Evolutionary conservation across 1,139 yeast species (phyloP).

Genomic region (Protomyces macrosporus): DNA sequence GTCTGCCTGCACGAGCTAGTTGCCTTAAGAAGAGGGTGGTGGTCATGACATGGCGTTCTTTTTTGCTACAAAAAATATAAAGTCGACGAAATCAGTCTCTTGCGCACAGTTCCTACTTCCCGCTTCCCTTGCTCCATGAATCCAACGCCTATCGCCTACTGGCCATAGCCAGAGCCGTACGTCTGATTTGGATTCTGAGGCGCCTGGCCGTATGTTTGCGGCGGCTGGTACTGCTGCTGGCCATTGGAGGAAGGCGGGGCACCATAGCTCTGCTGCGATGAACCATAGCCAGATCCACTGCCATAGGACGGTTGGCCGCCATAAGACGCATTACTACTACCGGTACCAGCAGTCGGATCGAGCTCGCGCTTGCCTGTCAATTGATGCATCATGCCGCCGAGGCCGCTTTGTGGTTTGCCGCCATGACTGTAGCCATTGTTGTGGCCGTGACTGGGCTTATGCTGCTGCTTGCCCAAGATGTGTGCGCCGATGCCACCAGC

Average conservation of each 20-base stretch:
- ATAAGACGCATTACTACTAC: not conserved
- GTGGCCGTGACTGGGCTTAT: not conserved
- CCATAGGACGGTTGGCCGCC: not conserved
- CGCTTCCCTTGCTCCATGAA: no score
- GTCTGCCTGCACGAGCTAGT: no score
- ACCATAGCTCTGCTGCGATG: not conserved
- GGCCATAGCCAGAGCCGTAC: not conserved
- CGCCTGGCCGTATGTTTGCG: not conserved
- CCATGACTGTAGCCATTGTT: not conserved
- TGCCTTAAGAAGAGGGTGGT: no score
- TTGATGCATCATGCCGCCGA: not conserved
- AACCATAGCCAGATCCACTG: not conserved
- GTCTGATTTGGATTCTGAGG: not conserved
- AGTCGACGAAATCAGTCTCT: no score
- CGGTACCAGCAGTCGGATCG: not conserved
- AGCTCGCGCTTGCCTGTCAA: not conserved
- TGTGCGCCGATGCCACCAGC: conserved; percentile 25
- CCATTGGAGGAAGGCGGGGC: not conserved
- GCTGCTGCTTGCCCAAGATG: conserved; percentile 9
- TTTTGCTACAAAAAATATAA: no score
- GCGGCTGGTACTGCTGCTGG: not conserved
- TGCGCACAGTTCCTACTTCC: no score
- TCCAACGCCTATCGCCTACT: not conserved
- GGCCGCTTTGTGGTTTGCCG: not conserved
- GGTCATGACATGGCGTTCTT: no score